Evolutionary conservation across 306 rosid species (phyloP).

Genomic region (Vigna nakashimae): DNA sequence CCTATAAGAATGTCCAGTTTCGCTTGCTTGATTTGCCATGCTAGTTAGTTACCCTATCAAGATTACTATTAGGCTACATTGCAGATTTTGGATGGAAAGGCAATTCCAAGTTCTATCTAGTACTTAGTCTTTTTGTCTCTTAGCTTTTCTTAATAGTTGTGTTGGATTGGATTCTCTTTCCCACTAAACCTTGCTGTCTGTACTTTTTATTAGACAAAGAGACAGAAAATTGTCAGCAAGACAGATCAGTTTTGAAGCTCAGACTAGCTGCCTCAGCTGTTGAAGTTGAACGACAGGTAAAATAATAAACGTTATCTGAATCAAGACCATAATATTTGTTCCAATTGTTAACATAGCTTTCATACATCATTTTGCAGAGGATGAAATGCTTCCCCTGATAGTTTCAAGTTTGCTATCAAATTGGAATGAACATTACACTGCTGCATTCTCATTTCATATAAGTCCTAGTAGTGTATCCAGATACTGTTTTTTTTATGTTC

Average conservation of each 20-base stretch:
- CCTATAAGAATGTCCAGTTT: no score
- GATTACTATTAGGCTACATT: no score
- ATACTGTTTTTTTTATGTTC: conserved; percentile 15
- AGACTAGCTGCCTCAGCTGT: conserved; percentile 75
- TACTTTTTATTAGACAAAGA: conserved; percentile 63
- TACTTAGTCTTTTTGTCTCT: background rate
- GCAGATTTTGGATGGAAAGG: no score
- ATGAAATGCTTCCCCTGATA: conserved; percentile 93
- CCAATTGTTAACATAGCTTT: conserved; percentile 40
- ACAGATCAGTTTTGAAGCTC: conserved; percentile 70
- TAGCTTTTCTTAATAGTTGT: background rate
- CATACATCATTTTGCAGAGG: conserved; percentile 63
- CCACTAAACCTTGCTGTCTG: conserved; percentile 31
- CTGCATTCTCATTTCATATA: conserved; percentile 23
- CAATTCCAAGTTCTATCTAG: background rate
- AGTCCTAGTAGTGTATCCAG: conserved; percentile 4
- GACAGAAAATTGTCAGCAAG: conserved; percentile 74
- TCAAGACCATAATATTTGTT: conserved; percentile 30
- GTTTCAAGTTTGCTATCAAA: conserved; percentile 28
- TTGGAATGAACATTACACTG: conserved; percentile 21
- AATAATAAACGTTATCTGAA: conserved; percentile 38
- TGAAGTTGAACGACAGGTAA: conserved; percentile 88
- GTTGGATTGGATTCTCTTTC: conserved; percentile 29
- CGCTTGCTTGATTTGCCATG: no score
- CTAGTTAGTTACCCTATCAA: no score